Base-by-base conservation (phyloP, 352 stramenopile genomes). In the Pythium rhizo-oryzae region DNA sequence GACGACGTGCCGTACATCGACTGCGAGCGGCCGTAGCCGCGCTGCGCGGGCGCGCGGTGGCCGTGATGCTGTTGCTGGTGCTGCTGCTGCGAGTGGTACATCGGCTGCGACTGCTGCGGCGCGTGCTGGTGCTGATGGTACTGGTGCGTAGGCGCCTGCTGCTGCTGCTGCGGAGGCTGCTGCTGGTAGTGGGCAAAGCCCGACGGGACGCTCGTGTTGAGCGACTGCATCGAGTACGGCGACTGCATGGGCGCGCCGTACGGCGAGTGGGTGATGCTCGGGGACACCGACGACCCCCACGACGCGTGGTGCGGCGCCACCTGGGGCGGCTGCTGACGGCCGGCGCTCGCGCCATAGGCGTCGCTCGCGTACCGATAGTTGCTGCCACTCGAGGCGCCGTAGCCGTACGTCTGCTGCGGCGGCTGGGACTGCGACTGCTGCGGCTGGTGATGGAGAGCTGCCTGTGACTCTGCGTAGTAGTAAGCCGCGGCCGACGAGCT, bases 1-100 rank as follows among this genome's bases (percentile, higher is more conserved):
- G 58, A 55, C 30, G 66, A 63, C 41, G 66, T 60, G 5, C 25
- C 47, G 28, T 63, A 67, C 53, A 63, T 70, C 15, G 61, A 62
- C 41, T 70, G 63, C 28, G 67, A 68, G 30, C 65, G 59, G 13
- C 44, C 53, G 25, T 60, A 60, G 59, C 55, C 15, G 37, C 52
- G 59, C 7, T 55, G 19, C 16, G 39, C 28, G 4, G 62, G 33
- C n/a, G 55, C 43, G 8, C 51, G 50, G 44, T 54, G 59, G 39
- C 47, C 30, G 18, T 56, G 55, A 30, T 6, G 21, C 58, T 66
- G 67, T 28, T 65, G 62, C 49, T 67, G 59, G 21, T 63, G 55
- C 35, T 41, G 35, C 35, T 41, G 57, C 33, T 65, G 62, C 23
- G 54, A 35, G 16, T 61, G 50, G 46, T 62, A 55, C 49, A 15